Percentiles rank a stretch among this genome's conserved stretches.
These are phyloP conservation scores for Aquilaria malaccensis DNA, from an alignment of 345 rosid genomes.

Conservation along the genomic window DNA sequence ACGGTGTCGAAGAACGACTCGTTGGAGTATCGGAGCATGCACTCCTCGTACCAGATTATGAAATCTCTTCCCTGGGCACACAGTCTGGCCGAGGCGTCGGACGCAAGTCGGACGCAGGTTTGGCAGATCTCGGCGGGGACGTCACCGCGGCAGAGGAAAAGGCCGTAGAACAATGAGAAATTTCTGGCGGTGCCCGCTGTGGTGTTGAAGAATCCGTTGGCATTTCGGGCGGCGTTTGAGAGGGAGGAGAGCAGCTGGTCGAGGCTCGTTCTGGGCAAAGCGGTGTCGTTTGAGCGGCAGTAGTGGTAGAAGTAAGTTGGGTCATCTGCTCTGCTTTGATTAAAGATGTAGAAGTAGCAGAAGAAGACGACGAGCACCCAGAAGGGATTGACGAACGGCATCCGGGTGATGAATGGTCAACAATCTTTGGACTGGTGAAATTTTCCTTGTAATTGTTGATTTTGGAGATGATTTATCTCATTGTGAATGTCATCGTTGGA, in stretches of 20 bases:
- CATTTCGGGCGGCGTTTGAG: neutral
- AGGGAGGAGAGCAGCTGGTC: neutral
- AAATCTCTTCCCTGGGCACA: constrained; percentile 10
- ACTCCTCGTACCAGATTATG: constrained; percentile 16
- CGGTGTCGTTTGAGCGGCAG: no score
- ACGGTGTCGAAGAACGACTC: neutral
- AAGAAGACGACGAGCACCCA: no score
- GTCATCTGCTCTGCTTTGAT: constrained; percentile 8
- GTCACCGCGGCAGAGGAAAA: constrained; percentile 28
- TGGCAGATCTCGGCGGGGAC: neutral
- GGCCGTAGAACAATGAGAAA: constrained; percentile 10
- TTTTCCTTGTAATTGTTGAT: no score
- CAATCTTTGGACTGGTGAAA: no score
- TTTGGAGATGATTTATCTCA: no score
- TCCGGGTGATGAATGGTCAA: no score
- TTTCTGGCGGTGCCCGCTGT: neutral
- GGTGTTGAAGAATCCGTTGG: constrained; percentile 4
- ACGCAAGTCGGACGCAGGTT: constrained; percentile 6
- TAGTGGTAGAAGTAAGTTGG: no score
- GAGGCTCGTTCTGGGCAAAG: neutral
- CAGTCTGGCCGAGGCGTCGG: neutral
- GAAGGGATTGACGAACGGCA: no score
- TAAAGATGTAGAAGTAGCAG: no score
- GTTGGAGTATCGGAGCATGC: constrained; percentile 15
- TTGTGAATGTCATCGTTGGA: neutral